Evolutionary conservation across 1,139 yeast species (phyloP), one percentile per base, ranked within the genome.

Genomic region (Pichia sp.): DNA sequence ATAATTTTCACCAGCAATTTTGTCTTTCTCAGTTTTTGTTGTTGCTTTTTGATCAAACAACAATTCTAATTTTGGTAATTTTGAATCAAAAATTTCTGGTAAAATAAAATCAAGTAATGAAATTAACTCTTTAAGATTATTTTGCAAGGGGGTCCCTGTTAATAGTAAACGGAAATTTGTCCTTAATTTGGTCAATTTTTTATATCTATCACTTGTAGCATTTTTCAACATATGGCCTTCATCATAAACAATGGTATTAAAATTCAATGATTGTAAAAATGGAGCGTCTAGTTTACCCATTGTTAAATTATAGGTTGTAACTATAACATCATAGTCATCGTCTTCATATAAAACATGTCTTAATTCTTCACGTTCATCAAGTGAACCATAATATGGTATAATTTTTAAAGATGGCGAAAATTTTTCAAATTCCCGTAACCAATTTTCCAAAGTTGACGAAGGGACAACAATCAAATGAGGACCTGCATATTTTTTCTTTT

Each of bases 151-250:
- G 0, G 99, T 92, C 63, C 99, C 99, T 0, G 99, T 92, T 51
- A 92, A 73, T 42, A 92, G 66, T 37, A 94, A 67, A 56, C 98
- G 74, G 65, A 92, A 94, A 26, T 77, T 74, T 1, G 94, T 97
- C 48, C 72, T 75, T 37, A 92, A 69, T 58, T 79, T 78, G 95
- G 90, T 90, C 51, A 92, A 71, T 63, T 89, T 90, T 50, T 69
- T 73, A 61, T 92, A 92, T 56, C 99, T 74, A 56, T 90, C 97
- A 16, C 94, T 80, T 51, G 78, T 73, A 2, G 96, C 86, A 64
- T 94, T 92, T 62, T 92, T 92, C 55, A 92, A 71, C 83, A 92
- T 80, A 65, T 92, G 99, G 0, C 99, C 99, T 68, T 92, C 99
- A 64, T 92, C 99, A 59, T 87, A 92, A 0, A 92, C 94, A 50